Percentiles rank a stretch among this genome's conserved stretches.
These are phyloP conservation scores for Echinochloa phyllopogon DNA, from an alignment of 176 grass and related monocot genomes.

Conservation along the genomic window DNA sequence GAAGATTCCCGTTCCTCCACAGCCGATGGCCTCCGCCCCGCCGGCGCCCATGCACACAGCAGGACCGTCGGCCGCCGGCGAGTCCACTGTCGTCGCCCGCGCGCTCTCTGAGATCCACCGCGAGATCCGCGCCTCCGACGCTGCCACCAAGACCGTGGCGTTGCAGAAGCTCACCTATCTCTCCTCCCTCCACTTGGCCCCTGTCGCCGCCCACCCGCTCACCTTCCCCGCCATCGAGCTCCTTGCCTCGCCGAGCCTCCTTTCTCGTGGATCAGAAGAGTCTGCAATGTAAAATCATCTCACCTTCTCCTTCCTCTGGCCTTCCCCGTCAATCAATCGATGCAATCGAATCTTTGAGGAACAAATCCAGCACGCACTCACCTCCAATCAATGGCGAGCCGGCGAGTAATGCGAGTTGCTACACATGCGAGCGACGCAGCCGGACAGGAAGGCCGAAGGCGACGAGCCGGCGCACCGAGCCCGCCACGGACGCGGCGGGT, in stretches of 20 bases:
- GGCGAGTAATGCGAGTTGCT: background rate
- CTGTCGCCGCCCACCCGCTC: constrained; percentile 64
- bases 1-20: background rate
- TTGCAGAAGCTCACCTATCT: constrained; percentile 95
- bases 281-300: background rate
- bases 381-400: background rate
- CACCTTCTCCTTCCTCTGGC: background rate
- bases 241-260: constrained; percentile 62
- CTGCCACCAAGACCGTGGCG: constrained; percentile 63
- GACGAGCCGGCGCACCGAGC: constrained; percentile 24
- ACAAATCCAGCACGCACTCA: constrained; percentile 14
- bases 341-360: background rate
- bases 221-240: constrained; percentile 89
- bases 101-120: constrained; percentile 91
- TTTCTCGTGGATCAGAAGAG: background rate
- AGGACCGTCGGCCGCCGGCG: constrained; percentile 52
- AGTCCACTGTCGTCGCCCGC: constrained; percentile 52
- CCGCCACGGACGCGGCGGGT: constrained; percentile 10
- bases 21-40: constrained; percentile 53
- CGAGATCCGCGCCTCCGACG: constrained; percentile 79
- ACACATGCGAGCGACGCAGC: constrained; percentile 40
- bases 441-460: constrained; percentile 15
- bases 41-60: background rate
- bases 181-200: constrained; percentile 64
- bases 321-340: background rate